Evolutionary conservation across 164 flowering plant genomes (phyloP).

Genomic region (Magnolia changhungtana): DNA sequence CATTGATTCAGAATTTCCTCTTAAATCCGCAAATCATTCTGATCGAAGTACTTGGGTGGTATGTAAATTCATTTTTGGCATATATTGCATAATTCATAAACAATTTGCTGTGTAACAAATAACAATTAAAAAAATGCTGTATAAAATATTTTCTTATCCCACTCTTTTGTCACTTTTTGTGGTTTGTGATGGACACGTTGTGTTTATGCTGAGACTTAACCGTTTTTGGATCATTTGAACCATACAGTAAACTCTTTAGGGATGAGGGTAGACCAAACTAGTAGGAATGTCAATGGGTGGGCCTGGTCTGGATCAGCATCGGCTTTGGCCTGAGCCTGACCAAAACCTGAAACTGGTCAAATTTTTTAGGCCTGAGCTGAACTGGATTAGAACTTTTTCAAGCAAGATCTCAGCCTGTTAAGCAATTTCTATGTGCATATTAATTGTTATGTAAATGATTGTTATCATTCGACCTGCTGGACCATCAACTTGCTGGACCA

Average conservation of each 20-base stretch:
- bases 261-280: not conserved
- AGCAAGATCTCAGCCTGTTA: no score
- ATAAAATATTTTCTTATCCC: not conserved
- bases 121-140: not conserved
- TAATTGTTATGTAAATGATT: no score
- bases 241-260: not conserved
- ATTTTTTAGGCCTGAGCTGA: no score
- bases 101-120: not conserved
- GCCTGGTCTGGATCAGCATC: not conserved
- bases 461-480: no score
- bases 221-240: not conserved
- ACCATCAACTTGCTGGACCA: not conserved
- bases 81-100: not conserved
- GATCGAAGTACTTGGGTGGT: constrained; percentile 60
- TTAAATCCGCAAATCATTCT: constrained; percentile 35
- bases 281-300: not conserved
- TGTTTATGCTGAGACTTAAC: not conserved
- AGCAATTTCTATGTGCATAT: no score
- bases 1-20: constrained; percentile 40
- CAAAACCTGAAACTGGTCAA: no score
- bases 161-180: not conserved
- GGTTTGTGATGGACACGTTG: not conserved
- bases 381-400: no score
- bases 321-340: no score
- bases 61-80: constrained; percentile 15